Base-by-base conservation (phyloP, 768 basidiomycete species). In the Tremella yokohamensis region DNA sequence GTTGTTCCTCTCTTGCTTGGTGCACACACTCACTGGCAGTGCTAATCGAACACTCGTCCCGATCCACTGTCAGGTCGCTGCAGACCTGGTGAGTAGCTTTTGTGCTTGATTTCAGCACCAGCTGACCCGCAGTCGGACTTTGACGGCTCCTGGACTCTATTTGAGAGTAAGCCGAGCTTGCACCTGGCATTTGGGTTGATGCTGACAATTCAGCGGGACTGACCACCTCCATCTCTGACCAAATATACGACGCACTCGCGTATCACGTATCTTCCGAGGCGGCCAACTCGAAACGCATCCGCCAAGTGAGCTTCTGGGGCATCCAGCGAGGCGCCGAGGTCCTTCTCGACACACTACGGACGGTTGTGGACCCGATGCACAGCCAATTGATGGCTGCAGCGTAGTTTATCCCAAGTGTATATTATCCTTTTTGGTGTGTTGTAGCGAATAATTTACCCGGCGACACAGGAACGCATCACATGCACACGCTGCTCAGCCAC, bases 141-240 rank as follows among this genome's bases (percentile, higher is more conserved):
- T 73, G 90, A 98, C 76, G 96, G 96, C 3, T 84, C 90, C 19
- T 98, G 92, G 93, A 98, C 90, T 54, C 89, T 91, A 73, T 72
- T 87, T 82, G 19, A 49, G 50, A 53, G 71, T 63, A 18, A 26
- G 49, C 19, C 29, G 4, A 34, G 34, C 20, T 62, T 91, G 90
- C 86, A 91, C 83, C 93, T 91, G 87, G 90, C 93, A 80, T 89
- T 89, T 91, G 78, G 77, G 87, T 64, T 45, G 20, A 6, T 22
- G 54, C 65, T 61, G 60, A 57, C 29, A 13, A 61, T 58, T n/a
- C 73, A 90, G 90, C 90, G 73, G 94, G 93, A 19, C 81, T 99
- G 50, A 88, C 93, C 82, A 88, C 91, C 63, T 87, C 87, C 57
- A 88, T 96, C 48, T 88, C 91, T 0, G 79, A 86, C 64, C 90